Base-by-base conservation (phyloP, 352 stramenopile species). In the Globisporangium paddicum region DNA sequence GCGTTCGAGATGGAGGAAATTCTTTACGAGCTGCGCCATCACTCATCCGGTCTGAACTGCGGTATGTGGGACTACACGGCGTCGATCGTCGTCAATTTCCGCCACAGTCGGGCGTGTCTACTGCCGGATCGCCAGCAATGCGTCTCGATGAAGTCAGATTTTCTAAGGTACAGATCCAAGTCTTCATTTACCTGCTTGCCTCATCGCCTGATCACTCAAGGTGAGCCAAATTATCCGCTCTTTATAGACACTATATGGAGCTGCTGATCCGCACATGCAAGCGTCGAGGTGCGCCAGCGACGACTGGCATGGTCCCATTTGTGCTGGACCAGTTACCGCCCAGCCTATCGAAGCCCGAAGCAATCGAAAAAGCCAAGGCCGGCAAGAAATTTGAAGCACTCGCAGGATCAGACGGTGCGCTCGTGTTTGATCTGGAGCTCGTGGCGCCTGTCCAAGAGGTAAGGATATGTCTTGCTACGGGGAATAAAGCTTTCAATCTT, bases 41-140 rank as follows among this genome's bases (percentile, higher is more conserved):
- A 99, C 75, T 98, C 89, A 18, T 73, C 87, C 11, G 96, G 96
- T 26, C 71, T 99, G 40, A 99, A 99, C 72, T 98, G 95, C 69
- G 96, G 96, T 37, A 94, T 97, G 64, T 99, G 96, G 94, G 95
- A 98, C 72, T 98, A 98, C 72, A 96, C 97, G 7, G 97, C 97
- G 60, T 98, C 89, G 18, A 97, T 97, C 66, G 96, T 98, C 64
- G 97, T 98, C 64, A 94, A 93, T 62, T 97, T 98, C 21, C 88
- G 94, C 46, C 74, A 79, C 35, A 79, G 89, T 42, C 38, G 19
- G 19, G 67, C 87, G 56, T 97, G 75, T 47, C 71, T 98, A 55
- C 75, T 97, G n/a, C 96, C 95, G 2, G 96, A 99, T 66, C 86
- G 96, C 40, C 79, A 89, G 63, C 78, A 82, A 16, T 84, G 81